Base-by-base conservation (phyloP, 768 basidiomycete species). In the Fistulinella prunicolor region DNA sequence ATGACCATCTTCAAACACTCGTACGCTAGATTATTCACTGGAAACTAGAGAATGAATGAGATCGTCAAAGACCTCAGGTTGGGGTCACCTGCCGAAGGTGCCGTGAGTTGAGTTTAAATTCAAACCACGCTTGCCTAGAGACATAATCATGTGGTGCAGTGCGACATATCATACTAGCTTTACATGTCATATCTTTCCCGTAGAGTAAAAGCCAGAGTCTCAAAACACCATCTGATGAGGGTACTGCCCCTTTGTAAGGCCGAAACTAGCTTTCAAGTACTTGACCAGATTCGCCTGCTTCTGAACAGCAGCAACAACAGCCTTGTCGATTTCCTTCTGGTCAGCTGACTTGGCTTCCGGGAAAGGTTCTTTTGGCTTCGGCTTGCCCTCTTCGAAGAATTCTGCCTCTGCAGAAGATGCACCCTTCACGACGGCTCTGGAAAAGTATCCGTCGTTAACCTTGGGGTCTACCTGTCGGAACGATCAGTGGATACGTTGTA, bases 161-260 rank as follows among this genome's bases (percentile, higher is more conserved):
- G 55, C 24, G 36, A 45, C 53, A 55, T 63, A 59, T 55, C 63
- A 51, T 65, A n/a, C n/a, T n/a, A 58, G 47, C 23, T 50, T 53
- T 58, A 62, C 54, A 57, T 57, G 43, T 43, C 54, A 55, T 39
- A 56, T 60, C 50, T 46, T 47, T 51, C 45, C 45, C 55, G 29
- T 45, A 54, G 34, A 38, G 53, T 44, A 47, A 38, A 41, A 3
- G n/a, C n/a, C n/a, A n/a, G n/a, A n/a, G 37, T 57, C 56, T 78
- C 75, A 98, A 80, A 96, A 98, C 55, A 80, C 80, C 75, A 99
- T 69, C 73, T 89, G 82, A 77, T 99, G 96, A 67, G 96, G 91
- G 78, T 80, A 92, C 76, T 98, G 93, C 53, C 94, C 93, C 81
- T 94, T 96, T 60, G 91, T 92, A 53, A 99, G 80, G 66, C 92